phyloP scores from a whole-genome alignment of 306 rosid genomes.

The Castanea sativa region DNA sequence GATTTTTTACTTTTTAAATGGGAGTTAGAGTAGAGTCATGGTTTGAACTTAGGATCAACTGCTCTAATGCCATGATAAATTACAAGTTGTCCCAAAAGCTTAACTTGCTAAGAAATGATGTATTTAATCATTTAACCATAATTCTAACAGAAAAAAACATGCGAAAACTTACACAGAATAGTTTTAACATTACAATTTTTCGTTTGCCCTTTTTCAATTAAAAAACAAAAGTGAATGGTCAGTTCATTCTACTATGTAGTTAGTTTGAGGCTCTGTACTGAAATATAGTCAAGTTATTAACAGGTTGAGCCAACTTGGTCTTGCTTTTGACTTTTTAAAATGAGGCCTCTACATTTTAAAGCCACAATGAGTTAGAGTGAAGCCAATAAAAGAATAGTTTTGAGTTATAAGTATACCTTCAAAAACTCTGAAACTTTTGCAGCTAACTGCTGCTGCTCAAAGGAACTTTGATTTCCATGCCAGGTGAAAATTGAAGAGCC shows the following conservation, averaged over 20 bases:
- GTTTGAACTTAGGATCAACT: too few species aligned
- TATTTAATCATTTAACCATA: too few species aligned
- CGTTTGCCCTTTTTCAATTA: background rate
- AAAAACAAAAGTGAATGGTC: background rate
- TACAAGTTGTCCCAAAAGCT: too few species aligned
- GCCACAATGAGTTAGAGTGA: slow-evolving; percentile 3
- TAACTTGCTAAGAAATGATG: too few species aligned
- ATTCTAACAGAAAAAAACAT: background rate
- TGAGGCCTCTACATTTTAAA: slow-evolving; percentile 8
- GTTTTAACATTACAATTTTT: background rate
- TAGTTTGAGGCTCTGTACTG: background rate
- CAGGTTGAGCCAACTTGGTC: slow-evolving; percentile 2
- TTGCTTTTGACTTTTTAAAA: slow-evolving; percentile 12
- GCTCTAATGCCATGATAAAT: too few species aligned
- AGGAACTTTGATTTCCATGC: slow-evolving; percentile 89
- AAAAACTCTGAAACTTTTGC: slow-evolving; percentile 89
- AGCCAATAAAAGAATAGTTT: background rate
- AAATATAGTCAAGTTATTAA: background rate
- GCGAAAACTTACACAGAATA: background rate
- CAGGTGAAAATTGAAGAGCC: slow-evolving; percentile 85
- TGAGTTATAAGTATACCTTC: slow-evolving; percentile 47
- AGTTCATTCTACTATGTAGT: background rate
- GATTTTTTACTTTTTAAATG: too few species aligned
- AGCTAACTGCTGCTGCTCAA: slow-evolving; percentile 92
- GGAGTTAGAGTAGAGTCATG: too few species aligned